Base-by-base conservation (phyloP, 179 eudicot genomes). In the Pouteria campechiana region DNA sequence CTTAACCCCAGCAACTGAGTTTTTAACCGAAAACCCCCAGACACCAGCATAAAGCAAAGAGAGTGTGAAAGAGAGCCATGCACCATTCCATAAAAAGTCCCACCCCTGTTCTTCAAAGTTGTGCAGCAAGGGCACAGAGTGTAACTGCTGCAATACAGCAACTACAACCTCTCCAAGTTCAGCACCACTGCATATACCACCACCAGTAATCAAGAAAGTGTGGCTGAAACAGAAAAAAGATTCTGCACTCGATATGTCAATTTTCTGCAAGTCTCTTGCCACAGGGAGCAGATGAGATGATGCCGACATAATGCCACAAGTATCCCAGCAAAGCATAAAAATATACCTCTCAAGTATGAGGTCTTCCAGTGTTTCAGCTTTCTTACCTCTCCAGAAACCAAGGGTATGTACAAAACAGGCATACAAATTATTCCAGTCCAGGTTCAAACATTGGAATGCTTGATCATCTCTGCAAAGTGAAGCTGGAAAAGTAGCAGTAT, bases 281-380 rank as follows among this genome's bases (percentile, higher is more conserved):
- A 47, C 31, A 34, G 44, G 62, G 44, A 53, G 55, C 37, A 71
- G 33, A 53, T 46, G 52, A 33, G 61, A 70, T 31, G 24, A 29
- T 5, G 68, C 50, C 57, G 73, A 65, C 55, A 62, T 65, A 61
- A 50, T 62, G 48, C 62, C 41, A 38, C 94, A 81, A 41, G 78
- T 45, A 68, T 87, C 96, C 94, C 92, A 83, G 62, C 96, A 92
- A 67, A 92, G 94, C 57, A 78, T 54, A 69, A 83, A 75, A 10
- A 92, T 46, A 56, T 87, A 92, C 54, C 99, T 76, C 64, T 92
- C 99, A 39, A 83, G 34, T 50, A 92, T 57, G 47, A 92, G 70
- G 41, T 92, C 99, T 37, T 87, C 94, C 56, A 67, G 57, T 22
- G 65, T 68, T 24, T 44, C 57, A 65, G 93, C 83, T 61, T 65